Conservation (phyloP, 495 filamentous ascomycete species). For the Aspergillus diversus region DNA sequence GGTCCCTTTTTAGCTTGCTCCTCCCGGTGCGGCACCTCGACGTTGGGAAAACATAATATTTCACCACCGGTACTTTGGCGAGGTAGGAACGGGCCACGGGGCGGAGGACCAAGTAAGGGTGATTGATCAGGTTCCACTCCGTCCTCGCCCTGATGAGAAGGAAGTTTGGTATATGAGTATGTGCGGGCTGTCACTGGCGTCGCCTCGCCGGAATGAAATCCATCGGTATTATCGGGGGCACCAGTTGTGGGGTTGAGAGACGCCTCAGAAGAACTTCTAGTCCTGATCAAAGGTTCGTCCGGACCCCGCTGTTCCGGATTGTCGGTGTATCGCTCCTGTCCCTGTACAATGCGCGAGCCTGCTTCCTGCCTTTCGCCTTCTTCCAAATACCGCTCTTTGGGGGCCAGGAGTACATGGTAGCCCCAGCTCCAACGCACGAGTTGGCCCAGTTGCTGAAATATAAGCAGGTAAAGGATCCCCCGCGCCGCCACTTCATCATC, state of each 20-base stretch:
- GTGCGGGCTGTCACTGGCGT: constrained; percentile 43
- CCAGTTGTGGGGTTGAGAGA: constrained; percentile 25
- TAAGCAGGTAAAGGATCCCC: constrained; percentile 92
- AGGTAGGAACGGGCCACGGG: constrained; percentile 45
- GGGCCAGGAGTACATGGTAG: constrained; percentile 87
- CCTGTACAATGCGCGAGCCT: constrained; percentile 60
- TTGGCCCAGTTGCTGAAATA: constrained; percentile 97
- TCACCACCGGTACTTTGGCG: constrained; percentile 43
- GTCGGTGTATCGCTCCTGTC: constrained; percentile 65
- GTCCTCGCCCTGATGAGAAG: constrained; percentile 27
- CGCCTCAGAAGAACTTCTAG: constrained; percentile 29
- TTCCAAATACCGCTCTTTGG: constrained; percentile 62
- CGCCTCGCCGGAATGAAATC: constrained; percentile 46
- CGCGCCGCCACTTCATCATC: constrained; percentile 92
- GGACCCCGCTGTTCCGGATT: constrained; percentile 52
- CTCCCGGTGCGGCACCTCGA: constrained; percentile 37
- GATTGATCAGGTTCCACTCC: constrained; percentile 30
- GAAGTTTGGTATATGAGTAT: constrained; percentile 43
- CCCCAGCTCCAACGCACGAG: constrained; percentile 98
- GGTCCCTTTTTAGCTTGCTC: constrained; percentile 25
- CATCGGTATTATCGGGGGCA: constrained; percentile 22
- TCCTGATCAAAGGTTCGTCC: constrained; percentile 48
- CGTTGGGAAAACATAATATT: constrained; percentile 48
- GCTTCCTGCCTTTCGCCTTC: constrained; percentile 62
- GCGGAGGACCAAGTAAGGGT: constrained; percentile 38